Evolutionary conservation across 2,329 filamentous ascomycete genomes (phyloP).

Genomic region (Xylariaceae sp.): DNA sequence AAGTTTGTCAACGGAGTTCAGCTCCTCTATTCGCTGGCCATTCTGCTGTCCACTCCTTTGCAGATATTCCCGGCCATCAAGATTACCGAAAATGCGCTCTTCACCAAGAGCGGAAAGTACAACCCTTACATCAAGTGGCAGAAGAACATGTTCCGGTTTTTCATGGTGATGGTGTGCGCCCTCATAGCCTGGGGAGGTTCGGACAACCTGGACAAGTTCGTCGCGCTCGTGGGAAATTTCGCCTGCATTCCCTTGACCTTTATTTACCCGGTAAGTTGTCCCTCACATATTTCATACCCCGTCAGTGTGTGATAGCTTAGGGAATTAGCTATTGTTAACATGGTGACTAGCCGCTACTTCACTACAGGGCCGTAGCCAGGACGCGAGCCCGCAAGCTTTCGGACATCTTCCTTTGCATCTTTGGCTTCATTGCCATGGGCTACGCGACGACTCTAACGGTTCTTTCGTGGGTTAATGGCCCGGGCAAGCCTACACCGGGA

Average conservation of each 20-base stretch:
- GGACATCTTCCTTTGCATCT: conserved; percentile 71
- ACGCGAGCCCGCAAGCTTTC: conserved; percentile 60
- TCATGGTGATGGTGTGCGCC: conserved; percentile 81
- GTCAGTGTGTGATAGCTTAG: background rate
- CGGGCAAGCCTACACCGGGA: conserved; percentile 41
- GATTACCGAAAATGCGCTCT: conserved; percentile 91
- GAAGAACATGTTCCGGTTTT: conserved; percentile 95
- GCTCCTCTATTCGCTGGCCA: conserved; percentile 96
- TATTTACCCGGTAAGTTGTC: conserved; percentile 81
- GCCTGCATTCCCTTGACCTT: conserved; percentile 96
- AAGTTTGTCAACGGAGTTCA: conserved; percentile 94
- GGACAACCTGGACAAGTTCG: conserved; percentile 93
- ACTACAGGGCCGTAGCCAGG: conserved; percentile 73
- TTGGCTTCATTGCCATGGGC: conserved; percentile 80
- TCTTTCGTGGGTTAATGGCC: conserved; percentile 71
- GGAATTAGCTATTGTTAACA: conserved; percentile 4
- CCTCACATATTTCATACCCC: background rate
- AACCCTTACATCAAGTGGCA: conserved; percentile 99
- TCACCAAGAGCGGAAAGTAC: conserved; percentile 92
- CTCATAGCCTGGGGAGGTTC: conserved; percentile 88
- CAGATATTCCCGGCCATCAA: conserved; percentile 98
- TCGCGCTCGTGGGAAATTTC: conserved; percentile 92
- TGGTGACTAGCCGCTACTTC: conserved; percentile 68
- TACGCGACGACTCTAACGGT: conserved; percentile 88
- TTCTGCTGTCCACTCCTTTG: conserved; percentile 86